Evolutionary conservation across 148 eudicot genomes (phyloP).

Genomic region (Rhododendron simsii): DNA sequence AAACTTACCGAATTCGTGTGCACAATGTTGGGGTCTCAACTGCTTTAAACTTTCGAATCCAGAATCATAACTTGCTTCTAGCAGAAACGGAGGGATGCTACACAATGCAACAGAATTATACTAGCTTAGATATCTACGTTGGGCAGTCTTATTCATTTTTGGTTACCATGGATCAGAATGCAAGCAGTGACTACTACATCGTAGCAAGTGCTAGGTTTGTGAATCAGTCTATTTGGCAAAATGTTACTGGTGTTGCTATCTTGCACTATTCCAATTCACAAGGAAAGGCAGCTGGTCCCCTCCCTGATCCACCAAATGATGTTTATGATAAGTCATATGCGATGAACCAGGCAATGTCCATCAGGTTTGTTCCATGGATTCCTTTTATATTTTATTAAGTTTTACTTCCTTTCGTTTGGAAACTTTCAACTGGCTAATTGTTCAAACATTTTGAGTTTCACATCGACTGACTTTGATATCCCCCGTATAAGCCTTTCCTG

Average conservation of each 20-base stretch:
- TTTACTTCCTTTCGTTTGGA: not conserved
- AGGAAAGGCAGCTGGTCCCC: conserved; percentile 83
- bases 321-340: conserved; percentile 57
- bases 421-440: not conserved
- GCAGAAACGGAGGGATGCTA: conserved; percentile 90
- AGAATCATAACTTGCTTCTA: conserved; percentile 68
- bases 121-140: conserved; percentile 82
- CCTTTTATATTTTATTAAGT: not conserved
- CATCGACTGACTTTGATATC: not conserved
- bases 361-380: conserved; percentile 53
- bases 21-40: conserved; percentile 88
- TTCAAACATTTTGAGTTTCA: not conserved
- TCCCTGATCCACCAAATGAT: conserved; percentile 92
- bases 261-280: conserved; percentile 85
- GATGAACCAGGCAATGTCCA: conserved; percentile 73
- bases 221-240: conserved; percentile 71
- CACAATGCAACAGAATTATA: conserved; percentile 64
- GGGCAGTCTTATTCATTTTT: conserved; percentile 93
- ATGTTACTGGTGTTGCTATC: conserved; percentile 88
- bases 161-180: conserved; percentile 96
- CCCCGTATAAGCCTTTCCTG: not conserved
- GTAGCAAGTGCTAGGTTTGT: conserved; percentile 93
- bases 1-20: conserved; percentile 82
- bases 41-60: conserved; percentile 80
- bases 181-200: conserved; percentile 86